Base-by-base conservation (phyloP, 805 yeast genomes). In the Alloascoidea hylecoeti region DNA sequence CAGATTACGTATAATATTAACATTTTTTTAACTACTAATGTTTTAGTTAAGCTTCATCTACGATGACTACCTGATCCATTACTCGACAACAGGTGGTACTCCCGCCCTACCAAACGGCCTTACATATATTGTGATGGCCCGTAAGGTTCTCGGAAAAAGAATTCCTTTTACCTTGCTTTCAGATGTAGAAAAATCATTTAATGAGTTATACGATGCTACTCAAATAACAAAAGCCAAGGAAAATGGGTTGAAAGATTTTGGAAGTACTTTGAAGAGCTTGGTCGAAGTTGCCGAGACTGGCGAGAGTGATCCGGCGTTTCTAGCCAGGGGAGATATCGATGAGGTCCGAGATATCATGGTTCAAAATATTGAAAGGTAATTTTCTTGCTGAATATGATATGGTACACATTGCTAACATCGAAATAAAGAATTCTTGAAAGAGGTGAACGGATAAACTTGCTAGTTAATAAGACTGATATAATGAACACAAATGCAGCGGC, bases 391-490 rank as follows among this genome's bases (percentile, higher is more conserved):
- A 23, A 23, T 23, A 9, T 9, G 30, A 23, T 9, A 9, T 9
- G 30, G n/a, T 23, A 9, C 9, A 23, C 30, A 9, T 9, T 23
- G n/a, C n/a, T 23, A 9, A 9, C n/a, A 9, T 23, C n/a, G 30
- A 9, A 9, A 9, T 23, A 9, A 9, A 23, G 30, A 50, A 67
- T 85, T 17, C 60, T 84, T 46, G 75, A 73, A 46, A 68, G 95
- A 38, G 94, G 94, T 15, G 95, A 84, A 49, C 68, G 81, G 38
- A 72, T 84, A 41, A 70, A 73, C 45, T 56, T 70, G 32, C 63
- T 84, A 44, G 89, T 84, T 18, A 82, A 78, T 53, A 84, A 84
- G 53, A 85, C 95, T 1, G 78, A 80, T 43, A 65, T 75, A 38
- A 66, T 84, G 54, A 81, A 76, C 45, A 66, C 70, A 32, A 71